Evolutionary conservation across 2,329 filamentous ascomycete species (phyloP).

Genomic region (Diaporthe sp.): DNA sequence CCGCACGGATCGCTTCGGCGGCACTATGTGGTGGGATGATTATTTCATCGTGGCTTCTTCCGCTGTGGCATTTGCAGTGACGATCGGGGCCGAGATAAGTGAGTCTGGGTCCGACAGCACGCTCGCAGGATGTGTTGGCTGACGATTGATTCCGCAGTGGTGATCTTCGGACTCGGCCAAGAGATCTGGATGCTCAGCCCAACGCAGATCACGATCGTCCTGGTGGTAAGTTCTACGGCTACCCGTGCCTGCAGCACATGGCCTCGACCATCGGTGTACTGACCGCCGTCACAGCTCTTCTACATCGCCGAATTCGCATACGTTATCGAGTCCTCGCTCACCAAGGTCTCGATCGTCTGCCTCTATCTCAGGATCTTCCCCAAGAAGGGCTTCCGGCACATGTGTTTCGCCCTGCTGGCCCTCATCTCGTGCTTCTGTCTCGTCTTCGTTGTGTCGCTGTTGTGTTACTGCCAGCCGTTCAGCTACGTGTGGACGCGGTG

Average conservation of each 20-base stretch:
- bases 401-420: slow-evolving; percentile 38
- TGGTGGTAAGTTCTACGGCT: slow-evolving; percentile 40
- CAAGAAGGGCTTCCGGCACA: slow-evolving; percentile 46
- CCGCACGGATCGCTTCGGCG: slow-evolving; percentile 41
- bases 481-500: slow-evolving; percentile 43
- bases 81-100: slow-evolving; percentile 44
- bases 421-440: slow-evolving; percentile 42
- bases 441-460: slow-evolving; percentile 42
- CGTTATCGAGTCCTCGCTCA: slow-evolving; percentile 46
- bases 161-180: slow-evolving; percentile 43
- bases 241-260: background rate
- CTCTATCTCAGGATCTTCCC: slow-evolving; percentile 50
- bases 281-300: slow-evolving; percentile 46
- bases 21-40: slow-evolving; percentile 45
- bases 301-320: slow-evolving; percentile 53
- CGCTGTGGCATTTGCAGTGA: slow-evolving; percentile 41
- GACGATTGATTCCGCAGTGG: slow-evolving; percentile 37
- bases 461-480: slow-evolving; percentile 44
- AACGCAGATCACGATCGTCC: slow-evolving; percentile 40
- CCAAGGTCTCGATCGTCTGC: slow-evolving; percentile 49
- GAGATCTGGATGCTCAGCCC: slow-evolving; percentile 44
- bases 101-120: background rate
- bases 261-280: background rate
- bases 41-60: slow-evolving; percentile 45
- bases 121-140: background rate